Base-by-base conservation (phyloP, 495 filamentous ascomycete species). In the Podospora conica region DNA sequence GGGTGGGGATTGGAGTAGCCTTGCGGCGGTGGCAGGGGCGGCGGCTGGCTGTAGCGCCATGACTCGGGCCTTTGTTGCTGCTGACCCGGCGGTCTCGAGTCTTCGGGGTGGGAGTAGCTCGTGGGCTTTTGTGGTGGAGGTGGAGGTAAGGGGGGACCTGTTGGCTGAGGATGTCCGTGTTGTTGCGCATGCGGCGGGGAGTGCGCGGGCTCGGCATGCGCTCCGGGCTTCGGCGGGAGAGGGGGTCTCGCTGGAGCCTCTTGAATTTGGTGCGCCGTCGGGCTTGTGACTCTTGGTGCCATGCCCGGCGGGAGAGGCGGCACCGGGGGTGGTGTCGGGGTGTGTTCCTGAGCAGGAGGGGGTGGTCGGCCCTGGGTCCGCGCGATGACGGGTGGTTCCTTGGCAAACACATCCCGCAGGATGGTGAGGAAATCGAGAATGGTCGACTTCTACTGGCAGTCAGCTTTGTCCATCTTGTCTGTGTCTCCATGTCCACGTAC, bases 351-450 rank as follows among this genome's bases (percentile, higher is more conserved):
- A 10, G 64, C 64, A 74, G 76, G 55, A 0, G 80, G 74, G 60
- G 82, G 80, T 29, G 78, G 71, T 53, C 77, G 77, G 63, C 82
- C 84, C 66, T 87, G 87, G 66, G 88, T 86, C 63, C 85, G 89
- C 61, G 91, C 84, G 64, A 91, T 85, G 23, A 97, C 91, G 0
- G 95, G 95, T 25, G 95, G 95, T 70, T 98, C 95, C 76, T 95
- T 95, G 22, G 92, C 88, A 73, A 98, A 98, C 1, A 97, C 84
- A 65, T 93, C 91, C 66, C 90, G 84, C 12, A 98, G 80, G 25
- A 96, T 89, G 10, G 85, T 88, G 3, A 97, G 79, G 64, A 97
- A 88, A 70, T 95, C 93, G 20, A 87, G 72, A 15, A 97, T 82
- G 66, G 84, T 91, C 5, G 90, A 96, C 80, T 88, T 91, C 91